phyloP scores from a whole-genome alignment of 305 asterid genomes.

The Fraxinus floribunda region DNA sequence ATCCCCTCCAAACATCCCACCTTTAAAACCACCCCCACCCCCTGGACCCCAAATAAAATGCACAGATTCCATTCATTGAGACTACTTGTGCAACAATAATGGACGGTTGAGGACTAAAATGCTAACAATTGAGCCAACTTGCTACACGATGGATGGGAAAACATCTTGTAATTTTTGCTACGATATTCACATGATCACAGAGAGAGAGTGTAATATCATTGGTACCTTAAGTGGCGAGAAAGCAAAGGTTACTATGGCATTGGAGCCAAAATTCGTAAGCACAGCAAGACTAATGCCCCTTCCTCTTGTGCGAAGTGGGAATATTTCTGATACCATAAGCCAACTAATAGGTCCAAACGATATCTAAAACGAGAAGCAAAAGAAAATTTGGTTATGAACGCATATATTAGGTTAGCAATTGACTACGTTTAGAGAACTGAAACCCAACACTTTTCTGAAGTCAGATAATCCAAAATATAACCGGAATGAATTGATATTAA shows the following conservation, averaged over 20 bases:
- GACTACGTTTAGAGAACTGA: neutral
- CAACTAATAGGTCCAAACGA: constrained; percentile 99
- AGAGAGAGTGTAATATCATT: neutral
- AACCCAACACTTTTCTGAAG: neutral
- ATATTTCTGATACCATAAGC: constrained; percentile 99
- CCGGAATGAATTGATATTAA: neutral
- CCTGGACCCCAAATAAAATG: neutral
- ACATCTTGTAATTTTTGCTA: neutral
- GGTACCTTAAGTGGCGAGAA: constrained; percentile 88
- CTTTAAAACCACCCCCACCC: neutral
- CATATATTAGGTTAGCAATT: constrained; percentile 4
- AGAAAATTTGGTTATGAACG: neutral
- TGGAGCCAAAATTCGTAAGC: constrained; percentile 89
- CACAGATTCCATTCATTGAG: neutral
- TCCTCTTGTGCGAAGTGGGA: constrained; percentile 95
- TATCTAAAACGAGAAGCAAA: constrained; percentile 46
- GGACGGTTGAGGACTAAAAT: neutral
- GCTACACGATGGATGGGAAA: neutral
- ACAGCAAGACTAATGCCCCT: constrained; percentile 98
- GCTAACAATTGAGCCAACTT: neutral
- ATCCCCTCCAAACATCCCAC: neutral
- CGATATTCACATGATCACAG: neutral
- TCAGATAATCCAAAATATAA: neutral
- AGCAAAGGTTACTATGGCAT: constrained; percentile 91
- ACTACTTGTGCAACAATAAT: neutral